Percentiles rank a stretch among this genome's conserved stretches.
Evolutionary conservation across 441 rosid species (phyloP).

Genomic region (Isatis lusitanica): DNA sequence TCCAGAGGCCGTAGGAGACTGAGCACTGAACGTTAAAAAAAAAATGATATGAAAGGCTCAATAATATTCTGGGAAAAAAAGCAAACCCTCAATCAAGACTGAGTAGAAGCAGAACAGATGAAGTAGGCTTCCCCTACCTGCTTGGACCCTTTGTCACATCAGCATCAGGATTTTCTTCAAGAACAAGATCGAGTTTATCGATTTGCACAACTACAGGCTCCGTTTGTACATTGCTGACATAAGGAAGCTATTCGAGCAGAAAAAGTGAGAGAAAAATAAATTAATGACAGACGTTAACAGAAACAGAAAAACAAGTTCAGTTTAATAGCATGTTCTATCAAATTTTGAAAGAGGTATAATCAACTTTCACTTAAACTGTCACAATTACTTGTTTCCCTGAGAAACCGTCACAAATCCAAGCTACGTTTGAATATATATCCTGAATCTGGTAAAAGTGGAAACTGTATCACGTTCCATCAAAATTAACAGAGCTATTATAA

Average conservation of each 20-base stretch:
- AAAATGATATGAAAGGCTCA: conserved; percentile 8
- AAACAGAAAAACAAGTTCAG: neutral
- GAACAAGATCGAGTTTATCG: conserved; percentile 92
- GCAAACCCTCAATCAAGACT: neutral
- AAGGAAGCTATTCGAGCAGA: conserved; percentile 63
- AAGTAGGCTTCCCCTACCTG: conserved; percentile 49
- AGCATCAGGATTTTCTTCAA: conserved; percentile 80
- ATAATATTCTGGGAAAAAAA: neutral
- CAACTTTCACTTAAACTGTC: neutral
- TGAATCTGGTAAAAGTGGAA: too few species aligned
- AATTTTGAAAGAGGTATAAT: neutral
- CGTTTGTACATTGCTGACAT: conserved; percentile 82
- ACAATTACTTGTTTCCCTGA: neutral
- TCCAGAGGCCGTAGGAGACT: conserved; percentile 58
- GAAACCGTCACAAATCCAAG: too few species aligned
- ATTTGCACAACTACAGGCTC: conserved; percentile 92
- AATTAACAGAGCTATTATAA: neutral
- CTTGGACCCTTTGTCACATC: conserved; percentile 54
- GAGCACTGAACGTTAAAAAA: conserved; percentile 45
- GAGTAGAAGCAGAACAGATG: neutral
- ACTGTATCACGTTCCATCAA: neutral
- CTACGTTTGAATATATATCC: too few species aligned
- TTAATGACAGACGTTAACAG: neutral
- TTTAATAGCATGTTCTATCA: neutral
- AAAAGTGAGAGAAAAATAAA: neutral